Base-by-base conservation (phyloP, 1,139 yeast species). In the Spencermartinsiella ligniputridi region DNA sequence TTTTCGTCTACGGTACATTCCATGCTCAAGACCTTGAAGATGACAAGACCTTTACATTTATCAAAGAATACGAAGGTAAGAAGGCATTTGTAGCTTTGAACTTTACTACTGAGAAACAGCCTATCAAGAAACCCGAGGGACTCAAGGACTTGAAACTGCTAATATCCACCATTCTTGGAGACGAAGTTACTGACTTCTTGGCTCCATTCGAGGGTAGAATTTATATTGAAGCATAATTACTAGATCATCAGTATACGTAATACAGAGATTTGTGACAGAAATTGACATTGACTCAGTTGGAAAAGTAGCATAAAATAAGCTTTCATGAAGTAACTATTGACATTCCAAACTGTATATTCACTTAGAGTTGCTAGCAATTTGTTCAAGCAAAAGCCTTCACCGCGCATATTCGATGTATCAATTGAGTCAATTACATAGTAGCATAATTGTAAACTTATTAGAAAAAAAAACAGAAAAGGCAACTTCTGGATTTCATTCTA, bases 1-100 rank as follows among this genome's bases (percentile, higher is more conserved):
- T 70, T 22, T 60, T 75, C 42, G 67, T 74, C 37, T 72, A 75
- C 53, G 83, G 83, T n/a, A 55, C 56, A 19, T 72, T 75, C 54
- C 64, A 68, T 44, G 58, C 72, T 55, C 62, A 62, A 45, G 64
- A 66, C 42, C 52, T 56, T 18, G 48, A 59, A 35, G 71, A 68
- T 16, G 55, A 60, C 29, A 54, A 68, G 42, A 56, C 65, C n/a
- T 73, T 75, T 53, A 64, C 70, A 3, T 71, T 63, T 54, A 51
- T 66, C 39, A 76, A 76, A 60, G 56, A 49, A 13, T 47, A 54
- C 19, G 58, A 52, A 12, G 53, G 47, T 18, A 52, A 60, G 35
- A 66, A 63, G 46, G 67, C 72, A 11, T 69, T 68, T 49, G 70
- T 72, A 36, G 75, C 68, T 5, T 65, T 76, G 61, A 76, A 76